Evolutionary conservation across 371 early-diverging fungal genomes (phyloP).

Genomic region (Syncephalastrum contaminatum): DNA sequence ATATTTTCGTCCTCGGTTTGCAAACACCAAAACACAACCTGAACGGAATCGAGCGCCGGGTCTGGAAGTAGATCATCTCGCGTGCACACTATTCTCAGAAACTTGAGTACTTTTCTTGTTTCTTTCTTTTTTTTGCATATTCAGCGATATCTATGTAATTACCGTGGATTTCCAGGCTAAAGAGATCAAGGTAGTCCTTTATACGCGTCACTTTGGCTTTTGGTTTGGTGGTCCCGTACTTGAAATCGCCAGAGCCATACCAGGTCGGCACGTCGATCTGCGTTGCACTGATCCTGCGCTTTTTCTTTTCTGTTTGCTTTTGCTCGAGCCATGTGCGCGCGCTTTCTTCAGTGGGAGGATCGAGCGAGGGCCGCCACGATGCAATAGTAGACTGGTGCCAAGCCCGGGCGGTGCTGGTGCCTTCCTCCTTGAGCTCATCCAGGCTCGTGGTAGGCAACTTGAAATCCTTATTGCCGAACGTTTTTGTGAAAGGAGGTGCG

Average conservation of each 20-base stretch:
- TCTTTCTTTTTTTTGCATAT: not conserved
- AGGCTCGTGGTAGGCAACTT: conserved; percentile 29
- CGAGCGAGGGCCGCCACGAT: conserved; percentile 27
- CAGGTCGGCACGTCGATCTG: conserved; percentile 62
- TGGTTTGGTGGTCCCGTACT: conserved; percentile 52
- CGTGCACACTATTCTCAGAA: conserved; percentile 30
- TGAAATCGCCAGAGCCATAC: conserved; percentile 59
- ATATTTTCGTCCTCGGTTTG: conserved; percentile 37
- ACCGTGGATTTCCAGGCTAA: conserved; percentile 49
- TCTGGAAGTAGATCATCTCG: conserved; percentile 56
- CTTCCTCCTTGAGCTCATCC: conserved; percentile 23
- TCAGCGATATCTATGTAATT: not conserved
- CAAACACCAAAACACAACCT: conserved; percentile 61
- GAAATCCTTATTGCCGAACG: conserved; percentile 59
- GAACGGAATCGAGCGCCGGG: conserved; percentile 53
- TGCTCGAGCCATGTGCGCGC: too few species aligned
- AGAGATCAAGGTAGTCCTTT: conserved; percentile 32
- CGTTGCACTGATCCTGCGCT: too few species aligned
- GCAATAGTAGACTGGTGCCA: conserved; percentile 15
- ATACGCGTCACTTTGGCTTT: conserved; percentile 14
- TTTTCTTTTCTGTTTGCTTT: too few species aligned
- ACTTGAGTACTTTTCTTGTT: too few species aligned
- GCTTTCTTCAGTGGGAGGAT: conserved; percentile 26
- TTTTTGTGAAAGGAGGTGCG: conserved; percentile 45
- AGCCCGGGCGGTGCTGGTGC: not conserved